Conservation (phyloP, 1,139 yeast species). For the Suhomyces coccinellae region DNA sequence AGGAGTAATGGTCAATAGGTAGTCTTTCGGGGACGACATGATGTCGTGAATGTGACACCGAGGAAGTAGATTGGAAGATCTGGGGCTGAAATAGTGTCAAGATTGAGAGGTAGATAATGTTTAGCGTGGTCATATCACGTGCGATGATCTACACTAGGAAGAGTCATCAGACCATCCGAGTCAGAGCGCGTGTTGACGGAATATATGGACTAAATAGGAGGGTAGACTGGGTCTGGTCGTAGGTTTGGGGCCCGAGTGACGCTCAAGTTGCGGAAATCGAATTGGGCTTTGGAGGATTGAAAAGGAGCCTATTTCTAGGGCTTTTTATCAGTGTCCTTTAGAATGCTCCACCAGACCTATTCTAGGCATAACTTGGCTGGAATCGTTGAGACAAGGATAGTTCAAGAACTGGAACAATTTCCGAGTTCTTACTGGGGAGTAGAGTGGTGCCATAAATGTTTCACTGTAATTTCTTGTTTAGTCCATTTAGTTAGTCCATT, state of each 20-base stretch:
- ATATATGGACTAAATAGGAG: not conserved
- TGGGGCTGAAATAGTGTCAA: not conserved
- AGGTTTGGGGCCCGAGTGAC: no score
- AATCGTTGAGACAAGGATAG: no score
- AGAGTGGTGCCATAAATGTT: no score
- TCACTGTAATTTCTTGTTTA: no score
- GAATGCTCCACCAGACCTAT: no score
- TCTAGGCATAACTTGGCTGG: no score
- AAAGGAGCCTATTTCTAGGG: not conserved
- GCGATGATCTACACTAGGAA: conserved; percentile 2
- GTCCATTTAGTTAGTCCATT: no score
- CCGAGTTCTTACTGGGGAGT: no score
- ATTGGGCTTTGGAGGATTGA: not conserved
- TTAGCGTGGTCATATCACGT: conserved; percentile 8
- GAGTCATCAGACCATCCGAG: conserved; percentile 1
- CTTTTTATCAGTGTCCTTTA: no score
- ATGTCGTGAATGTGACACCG: not conserved
- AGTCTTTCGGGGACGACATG: conserved; percentile 38
- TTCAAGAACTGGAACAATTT: no score
- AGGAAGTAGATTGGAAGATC: not conserved
- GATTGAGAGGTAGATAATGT: not conserved
- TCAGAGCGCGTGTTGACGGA: not conserved
- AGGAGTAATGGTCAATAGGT: conserved; percentile 31
- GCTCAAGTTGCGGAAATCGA: not conserved
- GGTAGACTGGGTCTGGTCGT: not conserved